A percentile compares a stretch with the other conserved stretches of the same genome.
These are phyloP conservation scores for Boletellus emodensis DNA, from an alignment of 768 basidiomycete genomes.

Conservation along the genomic window DNA sequence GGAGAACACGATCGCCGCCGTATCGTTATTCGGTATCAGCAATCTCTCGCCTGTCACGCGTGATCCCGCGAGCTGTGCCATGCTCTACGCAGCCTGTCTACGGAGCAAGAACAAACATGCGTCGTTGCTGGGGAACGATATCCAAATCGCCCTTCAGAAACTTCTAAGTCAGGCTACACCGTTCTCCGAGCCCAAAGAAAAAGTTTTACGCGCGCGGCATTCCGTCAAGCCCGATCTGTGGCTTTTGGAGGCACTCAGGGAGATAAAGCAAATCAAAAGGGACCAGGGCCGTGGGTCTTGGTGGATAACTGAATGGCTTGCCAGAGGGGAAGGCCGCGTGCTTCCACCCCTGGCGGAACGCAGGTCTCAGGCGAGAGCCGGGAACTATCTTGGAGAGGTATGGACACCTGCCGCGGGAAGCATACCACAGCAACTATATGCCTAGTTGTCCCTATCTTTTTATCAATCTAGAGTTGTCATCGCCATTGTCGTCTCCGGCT, in stretches of 20 bases:
- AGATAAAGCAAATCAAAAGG: constrained; percentile 33
- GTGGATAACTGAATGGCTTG: constrained; percentile 29
- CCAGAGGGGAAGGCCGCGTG: constrained; percentile 18
- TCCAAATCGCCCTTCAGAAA: constrained; percentile 40
- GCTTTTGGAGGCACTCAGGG: constrained; percentile 35
- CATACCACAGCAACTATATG: constrained; percentile 3
- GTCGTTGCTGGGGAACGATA: constrained; percentile 36
- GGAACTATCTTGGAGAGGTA: neutral
- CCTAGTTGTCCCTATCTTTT: constrained; percentile 1
- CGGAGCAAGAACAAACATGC: constrained; percentile 41
- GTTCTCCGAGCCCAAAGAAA: constrained; percentile 17
- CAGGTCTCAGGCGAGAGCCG: constrained; percentile 10
- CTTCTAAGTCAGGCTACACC: constrained; percentile 24
- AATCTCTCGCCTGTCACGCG: constrained; percentile 47
- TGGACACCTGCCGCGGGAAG: neutral
- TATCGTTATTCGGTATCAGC: constrained; percentile 54
- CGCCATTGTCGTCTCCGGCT: neutral
- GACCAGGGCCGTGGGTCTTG: constrained; percentile 26
- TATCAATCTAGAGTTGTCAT: constrained; percentile 3
- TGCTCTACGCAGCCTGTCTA: constrained; percentile 55
- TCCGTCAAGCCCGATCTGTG: constrained; percentile 35
- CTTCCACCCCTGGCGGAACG: constrained; percentile 18
- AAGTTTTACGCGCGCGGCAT: constrained; percentile 20
- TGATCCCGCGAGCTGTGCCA: constrained; percentile 55
- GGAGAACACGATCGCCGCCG: constrained; percentile 44